Evolutionary conservation across 2,329 filamentous ascomycete species (phyloP), one percentile per base, ranked within the genome.

Genomic region (Chaetoscypha palmicola): DNA sequence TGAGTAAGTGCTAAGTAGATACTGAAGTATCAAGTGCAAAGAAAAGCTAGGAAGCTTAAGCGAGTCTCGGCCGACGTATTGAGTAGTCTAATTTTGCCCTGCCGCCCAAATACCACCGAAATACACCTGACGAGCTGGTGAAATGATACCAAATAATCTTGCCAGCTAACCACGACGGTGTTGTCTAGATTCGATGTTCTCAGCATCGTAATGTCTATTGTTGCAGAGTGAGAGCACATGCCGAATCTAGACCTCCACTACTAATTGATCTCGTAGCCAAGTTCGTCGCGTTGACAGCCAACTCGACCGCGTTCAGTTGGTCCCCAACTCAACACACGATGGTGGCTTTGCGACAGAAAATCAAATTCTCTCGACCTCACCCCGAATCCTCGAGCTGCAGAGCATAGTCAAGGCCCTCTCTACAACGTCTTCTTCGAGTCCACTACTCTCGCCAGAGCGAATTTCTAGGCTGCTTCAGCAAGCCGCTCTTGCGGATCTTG

Each of bases 341-440:
- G 64, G 51, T 21, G 63, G 55, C 43, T 49, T 51, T n/a, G 48
- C 52, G 5, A 41, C 52, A 11, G 48, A 54, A 26, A 55, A 35
- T 28, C 50, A 47, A 9, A 49, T 49, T 56, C 38, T 59, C 52
- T 65, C 73, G 49, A 51, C 56, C 47, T 73, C 72, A 16, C 70
- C 74, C 20, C 67, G 77, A 40, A 66, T 82, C 54, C 66, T 77
- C 62, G 71, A 80, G 41, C 68, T 94, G 30, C 74, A 89, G 52
- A 69, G 67, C 45, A 76, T 89, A 43, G 77, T 86, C 57, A 82
- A 83, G 62, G 70, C 78, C 2, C 66, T 94, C 11, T 90, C 86
- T 16, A 78, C 82, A 3, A 79, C 79, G 2, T 77, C 82, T 1
- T 77, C 79, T 2, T 77, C 81, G 4, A 73, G 75, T 41, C 69